A percentile compares a stretch with the other conserved stretches of the same genome.
Evolutionary conservation across 2,329 filamentous ascomycete species (phyloP).

Genomic region (Talaromyces sp.): DNA sequence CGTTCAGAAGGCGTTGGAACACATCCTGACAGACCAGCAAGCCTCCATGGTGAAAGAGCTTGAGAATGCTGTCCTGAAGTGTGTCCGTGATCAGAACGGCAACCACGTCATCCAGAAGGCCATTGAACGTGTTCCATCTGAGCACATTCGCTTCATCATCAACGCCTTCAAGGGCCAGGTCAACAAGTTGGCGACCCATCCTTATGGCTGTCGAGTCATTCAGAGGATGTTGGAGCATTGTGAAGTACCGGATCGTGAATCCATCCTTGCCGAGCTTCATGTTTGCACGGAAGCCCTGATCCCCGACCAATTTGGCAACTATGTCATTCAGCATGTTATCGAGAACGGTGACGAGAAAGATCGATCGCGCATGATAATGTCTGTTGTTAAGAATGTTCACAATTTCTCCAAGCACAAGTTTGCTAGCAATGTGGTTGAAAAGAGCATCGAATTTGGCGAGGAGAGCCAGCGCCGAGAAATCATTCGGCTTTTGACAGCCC

Average conservation of each 20-base stretch:
- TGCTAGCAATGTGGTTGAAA: constrained; percentile 95
- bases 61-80: constrained; percentile 66
- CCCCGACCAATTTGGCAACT: constrained; percentile 88
- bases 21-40: constrained; percentile 89
- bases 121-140: constrained; percentile 71
- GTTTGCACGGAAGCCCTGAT: constrained; percentile 67
- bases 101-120: constrained; percentile 97
- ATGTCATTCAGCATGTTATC: constrained; percentile 91
- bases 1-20: constrained; percentile 92
- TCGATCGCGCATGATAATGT: constrained; percentile 63
- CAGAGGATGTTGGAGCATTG: constrained; percentile 87
- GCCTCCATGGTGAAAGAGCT: constrained; percentile 77
- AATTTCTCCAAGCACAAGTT: constrained; percentile 88
- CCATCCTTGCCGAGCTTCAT: constrained; percentile 75
- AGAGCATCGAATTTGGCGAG: constrained; percentile 71
- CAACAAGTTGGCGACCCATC: constrained; percentile 67
- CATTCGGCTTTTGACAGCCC: constrained; percentile 56
- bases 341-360: constrained; percentile 70
- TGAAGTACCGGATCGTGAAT: constrained; percentile 62
- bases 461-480: constrained; percentile 66
- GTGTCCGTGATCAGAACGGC: constrained; percentile 82
- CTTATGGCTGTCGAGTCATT: constrained; percentile 87
- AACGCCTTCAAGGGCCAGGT: constrained; percentile 73
- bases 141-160: constrained; percentile 81
- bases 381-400: constrained; percentile 68